phyloP scores from a whole-genome alignment of 2,329 filamentous ascomycete species.

The Alternaria incomplexa region DNA sequence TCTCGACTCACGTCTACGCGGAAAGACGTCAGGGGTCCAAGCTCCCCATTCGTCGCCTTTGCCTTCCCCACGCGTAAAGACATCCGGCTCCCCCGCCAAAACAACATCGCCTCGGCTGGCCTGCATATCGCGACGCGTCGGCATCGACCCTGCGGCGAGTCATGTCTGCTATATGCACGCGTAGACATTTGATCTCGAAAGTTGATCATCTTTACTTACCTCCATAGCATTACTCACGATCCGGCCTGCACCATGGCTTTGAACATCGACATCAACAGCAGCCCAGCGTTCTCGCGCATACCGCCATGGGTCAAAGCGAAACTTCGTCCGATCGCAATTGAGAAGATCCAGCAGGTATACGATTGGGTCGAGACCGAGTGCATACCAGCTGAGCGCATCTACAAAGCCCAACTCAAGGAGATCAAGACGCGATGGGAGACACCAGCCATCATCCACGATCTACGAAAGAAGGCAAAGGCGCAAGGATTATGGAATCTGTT shows the following conservation, averaged over 20 bases:
- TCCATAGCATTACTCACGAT: background rate
- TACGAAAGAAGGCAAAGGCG: slow-evolving; percentile 52
- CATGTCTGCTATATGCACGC: slow-evolving; percentile 18
- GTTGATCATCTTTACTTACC: slow-evolving; percentile 7
- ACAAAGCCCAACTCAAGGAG: slow-evolving; percentile 48
- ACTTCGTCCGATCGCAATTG: slow-evolving; percentile 53
- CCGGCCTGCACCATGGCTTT: slow-evolving; percentile 17
- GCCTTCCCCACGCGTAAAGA: slow-evolving; percentile 28
- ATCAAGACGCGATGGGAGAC: slow-evolving; percentile 46
- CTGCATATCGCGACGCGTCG: slow-evolving; percentile 19
- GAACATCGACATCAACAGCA: slow-evolving; percentile 30
- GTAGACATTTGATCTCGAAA: slow-evolving; percentile 1
- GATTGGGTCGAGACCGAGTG: slow-evolving; percentile 55
- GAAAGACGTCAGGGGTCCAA: slow-evolving; percentile 12
- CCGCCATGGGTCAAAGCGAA: slow-evolving; percentile 59
- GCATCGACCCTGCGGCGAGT: slow-evolving; percentile 19
- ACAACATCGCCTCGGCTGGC: slow-evolving; percentile 5
- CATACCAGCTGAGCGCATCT: slow-evolving; percentile 52
- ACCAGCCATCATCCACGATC: slow-evolving; percentile 51
- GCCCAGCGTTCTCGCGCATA: slow-evolving; percentile 48
- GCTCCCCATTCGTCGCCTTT: background rate
- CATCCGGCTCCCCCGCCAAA: slow-evolving; percentile 27
- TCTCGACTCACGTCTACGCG: background rate
- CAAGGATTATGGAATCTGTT: slow-evolving; percentile 51
- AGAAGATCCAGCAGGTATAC: slow-evolving; percentile 52